Conservation (phyloP, 306 rosid species). For the Trifolium fragiferum region DNA sequence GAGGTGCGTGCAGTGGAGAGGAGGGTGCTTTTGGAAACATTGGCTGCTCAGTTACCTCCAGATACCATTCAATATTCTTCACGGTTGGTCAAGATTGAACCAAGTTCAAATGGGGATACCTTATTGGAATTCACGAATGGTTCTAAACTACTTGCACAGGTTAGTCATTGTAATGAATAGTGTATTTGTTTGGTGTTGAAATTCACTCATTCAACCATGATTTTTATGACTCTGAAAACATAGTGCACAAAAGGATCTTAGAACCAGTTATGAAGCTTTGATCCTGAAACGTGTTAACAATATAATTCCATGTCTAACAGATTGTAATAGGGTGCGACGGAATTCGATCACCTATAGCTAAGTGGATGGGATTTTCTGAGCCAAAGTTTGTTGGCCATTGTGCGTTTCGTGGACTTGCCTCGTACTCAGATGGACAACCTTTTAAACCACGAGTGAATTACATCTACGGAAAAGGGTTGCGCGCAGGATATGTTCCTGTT, state of each 20-base stretch:
- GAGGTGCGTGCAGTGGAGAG: constrained; percentile 95
- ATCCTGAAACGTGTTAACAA: background rate
- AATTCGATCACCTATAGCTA: constrained; percentile 80
- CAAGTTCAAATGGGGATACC: constrained; percentile 55
- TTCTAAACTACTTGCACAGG: constrained; percentile 76
- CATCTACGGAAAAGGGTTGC: constrained; percentile 76
- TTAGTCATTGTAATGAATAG: constrained; percentile 18
- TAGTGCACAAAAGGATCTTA: background rate
- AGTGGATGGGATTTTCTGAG: constrained; percentile 86
- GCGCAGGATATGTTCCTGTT: constrained; percentile 86
- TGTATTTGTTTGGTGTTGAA: background rate
- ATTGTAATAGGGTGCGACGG: constrained; percentile 93
- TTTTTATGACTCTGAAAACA: constrained; percentile 15
- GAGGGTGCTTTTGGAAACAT: constrained; percentile 79
- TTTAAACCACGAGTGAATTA: constrained; percentile 65
- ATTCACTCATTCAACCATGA: background rate
- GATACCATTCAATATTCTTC: constrained; percentile 72
- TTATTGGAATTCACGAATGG: constrained; percentile 70
- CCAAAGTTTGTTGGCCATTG: constrained; percentile 75
- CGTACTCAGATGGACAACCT: constrained; percentile 71
- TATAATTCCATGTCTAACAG: constrained; percentile 45
- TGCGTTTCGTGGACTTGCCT: constrained; percentile 79
- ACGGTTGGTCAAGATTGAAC: constrained; percentile 61
- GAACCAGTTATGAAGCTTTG: constrained; percentile 8
- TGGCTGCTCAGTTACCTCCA: constrained; percentile 64